Percentiles rank a stretch among this genome's conserved stretches.
These are phyloP conservation scores for Hippophae rhamnoides DNA, from an alignment of 306 rosid genomes.

Conservation along the genomic window DNA sequence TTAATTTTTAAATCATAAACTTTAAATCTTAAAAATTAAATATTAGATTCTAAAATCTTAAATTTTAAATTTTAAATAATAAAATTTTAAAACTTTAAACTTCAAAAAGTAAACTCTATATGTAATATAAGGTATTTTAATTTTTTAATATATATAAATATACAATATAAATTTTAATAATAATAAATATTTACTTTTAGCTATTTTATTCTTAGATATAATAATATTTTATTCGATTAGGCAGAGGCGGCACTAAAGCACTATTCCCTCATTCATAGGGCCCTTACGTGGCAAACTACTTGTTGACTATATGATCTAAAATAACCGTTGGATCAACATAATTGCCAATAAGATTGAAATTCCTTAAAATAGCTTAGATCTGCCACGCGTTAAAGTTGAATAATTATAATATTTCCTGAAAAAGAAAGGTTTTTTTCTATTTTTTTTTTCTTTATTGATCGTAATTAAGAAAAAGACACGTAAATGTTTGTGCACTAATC, in stretches of 20 bases:
- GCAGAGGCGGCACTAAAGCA: conserved; percentile 20
- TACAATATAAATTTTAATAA: no score
- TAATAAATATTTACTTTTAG: no score
- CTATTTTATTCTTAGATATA: no score
- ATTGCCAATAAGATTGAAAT: conserved; percentile 25
- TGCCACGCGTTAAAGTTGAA: conserved; percentile 12
- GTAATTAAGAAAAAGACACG: not conserved
- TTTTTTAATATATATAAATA: no score
- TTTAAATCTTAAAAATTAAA: no score
- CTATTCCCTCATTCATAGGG: not conserved
- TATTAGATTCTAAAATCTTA: no score
- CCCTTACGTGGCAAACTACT: conserved; percentile 6
- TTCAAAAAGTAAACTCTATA: no score
- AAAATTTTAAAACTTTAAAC: no score
- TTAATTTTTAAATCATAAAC: no score
- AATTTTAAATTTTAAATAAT: no score
- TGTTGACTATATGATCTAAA: not conserved
- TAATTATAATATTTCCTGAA: conserved; percentile 16
- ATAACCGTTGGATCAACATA: conserved; percentile 22
- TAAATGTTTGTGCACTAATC: not conserved
- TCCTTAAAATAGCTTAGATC: conserved; percentile 13
- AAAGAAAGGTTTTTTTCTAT: conserved; percentile 5
- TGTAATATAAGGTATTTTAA: no score
- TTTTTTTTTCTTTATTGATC: conserved; percentile 10
- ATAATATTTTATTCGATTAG: conserved; percentile 7